A percentile compares a stretch with the other conserved stretches of the same genome.
Conservation (phyloP, 139 green algal genomes). For the Mychonastes homosphaera region DNA sequence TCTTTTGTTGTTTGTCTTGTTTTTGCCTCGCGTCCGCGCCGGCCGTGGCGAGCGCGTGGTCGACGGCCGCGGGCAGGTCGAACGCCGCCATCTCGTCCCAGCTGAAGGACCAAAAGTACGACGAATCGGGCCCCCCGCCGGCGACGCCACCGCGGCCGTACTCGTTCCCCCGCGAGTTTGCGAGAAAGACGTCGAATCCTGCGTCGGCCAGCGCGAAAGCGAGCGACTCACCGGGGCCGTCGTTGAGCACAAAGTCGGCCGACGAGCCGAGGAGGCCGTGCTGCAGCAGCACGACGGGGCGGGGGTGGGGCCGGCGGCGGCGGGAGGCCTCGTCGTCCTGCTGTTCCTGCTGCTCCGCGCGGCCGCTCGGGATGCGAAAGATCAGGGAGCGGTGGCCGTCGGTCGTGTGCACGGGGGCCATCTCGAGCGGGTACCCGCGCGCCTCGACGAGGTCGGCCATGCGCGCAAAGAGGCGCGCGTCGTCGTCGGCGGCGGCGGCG, state of each 20-base stretch:
- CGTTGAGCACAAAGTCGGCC: slow-evolving; percentile 64
- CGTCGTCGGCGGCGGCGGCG: too few relatives aligned
- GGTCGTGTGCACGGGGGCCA: slow-evolving; percentile 35
- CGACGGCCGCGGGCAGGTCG: slow-evolving; percentile 38
- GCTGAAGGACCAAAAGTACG: slow-evolving; percentile 48
- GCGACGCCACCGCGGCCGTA: too few relatives aligned
- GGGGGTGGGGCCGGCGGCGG: not conserved
- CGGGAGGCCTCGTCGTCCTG: not conserved
- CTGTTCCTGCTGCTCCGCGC: not conserved
- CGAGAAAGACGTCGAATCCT: slow-evolving; percentile 55
- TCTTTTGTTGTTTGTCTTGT: too few relatives aligned
- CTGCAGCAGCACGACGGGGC: slow-evolving; percentile 56
- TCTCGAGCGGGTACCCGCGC: slow-evolving; percentile 44
- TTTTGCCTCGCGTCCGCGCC: too few relatives aligned
- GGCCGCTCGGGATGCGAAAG: too few relatives aligned
- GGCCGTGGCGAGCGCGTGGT: slow-evolving; percentile 4
- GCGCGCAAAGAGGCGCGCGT: too few relatives aligned
- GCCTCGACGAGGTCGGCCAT: slow-evolving; percentile 13
- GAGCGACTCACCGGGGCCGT: slow-evolving; percentile 37
- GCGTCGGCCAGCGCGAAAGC: slow-evolving; percentile 62
- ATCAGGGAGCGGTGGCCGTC: slow-evolving; percentile 51
- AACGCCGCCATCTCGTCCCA: slow-evolving; percentile 35
- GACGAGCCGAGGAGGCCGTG: slow-evolving; percentile 68
- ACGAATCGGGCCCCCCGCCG: too few relatives aligned
- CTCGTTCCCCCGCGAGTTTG: slow-evolving; percentile 40